Conservation (phyloP, 257 asterid genomes). For the Nyctanthes arbortristis region DNA sequence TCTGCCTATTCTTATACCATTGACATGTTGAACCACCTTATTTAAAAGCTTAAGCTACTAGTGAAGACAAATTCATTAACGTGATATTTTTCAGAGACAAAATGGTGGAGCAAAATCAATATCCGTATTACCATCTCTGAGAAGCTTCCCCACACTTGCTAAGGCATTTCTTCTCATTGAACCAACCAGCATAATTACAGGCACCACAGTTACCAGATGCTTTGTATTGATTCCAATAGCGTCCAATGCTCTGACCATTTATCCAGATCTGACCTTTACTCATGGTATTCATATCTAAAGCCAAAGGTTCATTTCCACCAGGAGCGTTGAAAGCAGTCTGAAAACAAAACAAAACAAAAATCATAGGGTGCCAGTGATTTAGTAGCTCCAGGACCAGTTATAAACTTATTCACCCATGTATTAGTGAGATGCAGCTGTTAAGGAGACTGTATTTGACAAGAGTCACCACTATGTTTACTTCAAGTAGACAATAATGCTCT, state of each 20-base stretch:
- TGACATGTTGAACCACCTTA: neutral
- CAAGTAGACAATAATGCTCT: too few species aligned
- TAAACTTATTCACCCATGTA: neutral
- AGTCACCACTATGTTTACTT: too few species aligned
- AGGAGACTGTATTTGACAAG: too few species aligned
- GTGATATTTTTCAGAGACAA: neutral
- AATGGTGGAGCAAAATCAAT: neutral
- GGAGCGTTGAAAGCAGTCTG: constrained; percentile 89
- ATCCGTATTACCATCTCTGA: constrained; percentile 66
- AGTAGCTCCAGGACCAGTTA: constrained; percentile 1
- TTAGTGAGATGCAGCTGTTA: too few species aligned
- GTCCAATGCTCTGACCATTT: constrained; percentile 84
- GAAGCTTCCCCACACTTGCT: constrained; percentile 78
- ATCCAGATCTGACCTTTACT: constrained; percentile 97
- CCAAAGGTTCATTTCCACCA: constrained; percentile 79
- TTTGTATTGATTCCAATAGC: constrained; percentile 78
- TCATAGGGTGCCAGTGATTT: neutral
- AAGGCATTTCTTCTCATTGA: constrained; percentile 69
- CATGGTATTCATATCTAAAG: constrained; percentile 86
- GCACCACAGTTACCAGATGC: constrained; percentile 63
- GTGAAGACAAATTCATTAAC: neutral
- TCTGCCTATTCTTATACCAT: neutral
- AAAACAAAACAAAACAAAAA: constrained; percentile 15
- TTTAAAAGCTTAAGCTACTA: neutral
- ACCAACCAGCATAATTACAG: constrained; percentile 79